Evolutionary conservation across 108 stramenopile genomes (phyloP).

Genomic region (Nitzschia putrida): DNA sequence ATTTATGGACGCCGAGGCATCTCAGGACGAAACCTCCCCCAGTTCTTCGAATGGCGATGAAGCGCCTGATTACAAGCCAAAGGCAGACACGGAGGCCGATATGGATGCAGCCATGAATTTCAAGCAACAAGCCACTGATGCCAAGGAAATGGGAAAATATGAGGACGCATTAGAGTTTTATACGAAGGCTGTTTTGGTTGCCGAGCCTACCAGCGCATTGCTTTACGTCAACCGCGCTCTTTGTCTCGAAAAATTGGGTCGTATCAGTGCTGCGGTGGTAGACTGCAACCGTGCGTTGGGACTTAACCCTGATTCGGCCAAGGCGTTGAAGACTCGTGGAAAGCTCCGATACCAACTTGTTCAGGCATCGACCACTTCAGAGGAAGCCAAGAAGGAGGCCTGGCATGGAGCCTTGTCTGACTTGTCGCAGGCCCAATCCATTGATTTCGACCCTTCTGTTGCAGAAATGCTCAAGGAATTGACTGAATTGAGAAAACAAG

Average conservation of each 20-base stretch:
- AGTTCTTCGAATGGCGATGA: background rate
- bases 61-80: constrained; percentile 8
- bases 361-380: constrained; percentile 4
- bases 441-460: constrained; percentile 87
- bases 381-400: constrained; percentile 43
- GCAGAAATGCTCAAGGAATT: constrained; percentile 70
- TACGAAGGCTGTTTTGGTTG: constrained; percentile 68
- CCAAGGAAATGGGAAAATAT: constrained; percentile 53
- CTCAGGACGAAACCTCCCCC: background rate
- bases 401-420: constrained; percentile 51
- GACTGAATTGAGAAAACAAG: constrained; percentile 71
- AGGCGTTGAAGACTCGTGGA: constrained; percentile 78
- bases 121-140: constrained; percentile 74
- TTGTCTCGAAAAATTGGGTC: constrained; percentile 58
- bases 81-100: constrained; percentile 42
- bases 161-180: constrained; percentile 69
- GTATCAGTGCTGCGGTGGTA: constrained; percentile 58
- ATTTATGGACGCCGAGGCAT: background rate
- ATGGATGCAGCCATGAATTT: constrained; percentile 61
- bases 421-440: constrained; percentile 64
- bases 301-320: constrained; percentile 86
- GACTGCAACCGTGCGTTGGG: constrained; percentile 80
- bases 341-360: constrained; percentile 29
- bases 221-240: constrained; percentile 85
- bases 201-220: constrained; percentile 72